Evolutionary conservation across 116 monocot genomes (phyloP).

Genomic region (Cymodocea nodosa): DNA sequence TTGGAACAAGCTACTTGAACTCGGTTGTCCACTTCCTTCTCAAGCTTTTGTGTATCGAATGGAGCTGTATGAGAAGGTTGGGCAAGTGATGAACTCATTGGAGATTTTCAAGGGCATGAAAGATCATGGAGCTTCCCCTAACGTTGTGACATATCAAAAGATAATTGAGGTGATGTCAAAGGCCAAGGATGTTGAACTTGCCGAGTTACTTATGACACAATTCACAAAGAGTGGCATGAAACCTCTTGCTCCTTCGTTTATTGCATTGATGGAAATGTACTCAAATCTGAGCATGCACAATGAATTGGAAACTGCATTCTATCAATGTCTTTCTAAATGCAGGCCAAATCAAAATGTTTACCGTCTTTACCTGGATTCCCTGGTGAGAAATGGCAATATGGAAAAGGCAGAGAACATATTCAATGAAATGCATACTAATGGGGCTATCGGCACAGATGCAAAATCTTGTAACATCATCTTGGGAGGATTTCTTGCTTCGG

Average conservation of each 20-base stretch:
- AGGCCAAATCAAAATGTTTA: slow-evolving; percentile 36
- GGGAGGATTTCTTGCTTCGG: slow-evolving; percentile 46
- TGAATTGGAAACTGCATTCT: slow-evolving; percentile 43
- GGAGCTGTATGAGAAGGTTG: slow-evolving; percentile 52
- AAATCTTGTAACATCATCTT: slow-evolving; percentile 61
- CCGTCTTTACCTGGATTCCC: slow-evolving; percentile 71
- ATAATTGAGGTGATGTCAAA: slow-evolving; percentile 80
- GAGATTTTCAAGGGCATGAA: slow-evolving; percentile 71
- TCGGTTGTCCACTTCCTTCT: slow-evolving; percentile 34
- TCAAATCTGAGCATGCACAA: slow-evolving; percentile 39
- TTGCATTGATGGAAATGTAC: slow-evolving; percentile 69
- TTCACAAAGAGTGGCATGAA: slow-evolving; percentile 50
- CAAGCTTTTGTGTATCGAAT: slow-evolving; percentile 70
- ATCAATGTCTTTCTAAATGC: slow-evolving; percentile 34
- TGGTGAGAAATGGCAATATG: slow-evolving; percentile 37
- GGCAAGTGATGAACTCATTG: slow-evolving; percentile 61
- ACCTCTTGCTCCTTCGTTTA: slow-evolving; percentile 62
- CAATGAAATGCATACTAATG: slow-evolving; percentile 51
- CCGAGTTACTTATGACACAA: slow-evolving; percentile 49
- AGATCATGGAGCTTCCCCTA: slow-evolving; percentile 13
- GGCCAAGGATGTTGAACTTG: slow-evolving; percentile 33
- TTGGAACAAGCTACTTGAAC: slow-evolving; percentile 50
- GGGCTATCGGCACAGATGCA: slow-evolving; percentile 38
- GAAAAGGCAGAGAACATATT: slow-evolving; percentile 72
- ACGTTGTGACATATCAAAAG: slow-evolving; percentile 53